Conservation (phyloP, 257 asterid genomes). For the Solanum rostratum region DNA sequence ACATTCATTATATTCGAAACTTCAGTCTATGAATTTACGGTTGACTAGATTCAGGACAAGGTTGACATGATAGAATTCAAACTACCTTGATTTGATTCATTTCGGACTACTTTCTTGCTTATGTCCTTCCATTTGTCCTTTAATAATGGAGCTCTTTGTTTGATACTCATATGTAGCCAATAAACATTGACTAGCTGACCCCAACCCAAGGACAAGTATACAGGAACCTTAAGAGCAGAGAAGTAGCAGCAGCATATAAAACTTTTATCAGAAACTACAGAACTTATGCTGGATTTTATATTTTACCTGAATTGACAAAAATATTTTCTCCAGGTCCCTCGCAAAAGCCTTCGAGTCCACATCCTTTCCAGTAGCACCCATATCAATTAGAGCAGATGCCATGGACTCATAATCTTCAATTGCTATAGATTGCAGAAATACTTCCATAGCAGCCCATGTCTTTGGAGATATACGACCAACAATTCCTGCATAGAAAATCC, state of each 20-base stretch:
- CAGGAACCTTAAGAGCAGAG: background rate
- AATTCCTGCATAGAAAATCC: conserved; percentile 49
- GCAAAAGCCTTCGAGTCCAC: conserved; percentile 79
- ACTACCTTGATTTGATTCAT: background rate
- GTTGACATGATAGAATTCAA: background rate
- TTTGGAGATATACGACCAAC: conserved; percentile 95
- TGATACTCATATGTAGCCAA: background rate
- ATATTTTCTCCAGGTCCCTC: conserved; percentile 71
- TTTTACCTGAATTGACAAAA: conserved; percentile 79
- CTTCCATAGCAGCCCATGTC: conserved; percentile 97
- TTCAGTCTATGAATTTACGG: background rate
- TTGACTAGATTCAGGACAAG: background rate
- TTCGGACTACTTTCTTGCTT: background rate
- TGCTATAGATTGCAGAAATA: conserved; percentile 63
- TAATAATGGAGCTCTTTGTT: background rate
- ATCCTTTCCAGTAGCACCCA: conserved; percentile 83
- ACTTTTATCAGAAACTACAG: background rate
- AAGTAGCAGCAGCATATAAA: background rate
- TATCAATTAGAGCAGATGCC: conserved; percentile 90
- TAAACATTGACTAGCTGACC: background rate
- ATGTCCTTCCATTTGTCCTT: background rate
- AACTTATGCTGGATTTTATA: background rate
- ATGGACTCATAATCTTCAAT: conserved; percentile 72
- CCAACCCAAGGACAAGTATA: background rate
- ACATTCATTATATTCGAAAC: background rate